A percentile compares a stretch with the other conserved stretches of the same genome.
These are phyloP conservation scores for Aspergillus glaucus DNA, from an alignment of 2,329 filamentous ascomycete species.

Conservation along the genomic window DNA sequence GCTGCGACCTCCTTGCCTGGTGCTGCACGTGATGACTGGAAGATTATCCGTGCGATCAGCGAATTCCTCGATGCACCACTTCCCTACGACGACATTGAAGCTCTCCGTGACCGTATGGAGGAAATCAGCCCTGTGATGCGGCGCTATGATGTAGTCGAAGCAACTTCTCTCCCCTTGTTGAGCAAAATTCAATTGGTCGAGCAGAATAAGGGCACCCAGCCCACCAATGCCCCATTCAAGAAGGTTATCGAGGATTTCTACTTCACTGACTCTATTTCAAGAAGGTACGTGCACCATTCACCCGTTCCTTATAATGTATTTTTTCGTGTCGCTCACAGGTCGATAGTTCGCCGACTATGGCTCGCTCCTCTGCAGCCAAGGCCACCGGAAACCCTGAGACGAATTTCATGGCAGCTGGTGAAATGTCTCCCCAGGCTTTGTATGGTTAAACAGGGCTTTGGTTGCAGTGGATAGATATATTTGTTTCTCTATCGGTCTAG, in stretches of 20 bases:
- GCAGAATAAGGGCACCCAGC: conserved; percentile 81
- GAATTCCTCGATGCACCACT: conserved; percentile 85
- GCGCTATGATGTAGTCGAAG: conserved; percentile 86
- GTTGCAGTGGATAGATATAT: conserved; percentile 14
- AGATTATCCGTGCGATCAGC: conserved; percentile 88
- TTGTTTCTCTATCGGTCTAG: conserved; percentile 28
- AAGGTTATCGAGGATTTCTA: conserved; percentile 94
- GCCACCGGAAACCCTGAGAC: conserved; percentile 70
- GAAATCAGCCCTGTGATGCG: conserved; percentile 88
- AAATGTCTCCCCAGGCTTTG: conserved; percentile 37
- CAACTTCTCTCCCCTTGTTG: conserved; percentile 63
- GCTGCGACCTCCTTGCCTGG: conserved; percentile 83
- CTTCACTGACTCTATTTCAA: conserved; percentile 93
- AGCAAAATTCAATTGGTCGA: conserved; percentile 95
- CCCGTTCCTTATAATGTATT: background rate
- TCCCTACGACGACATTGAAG: conserved; percentile 87
- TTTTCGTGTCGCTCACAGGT: conserved; percentile 9
- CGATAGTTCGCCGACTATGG: conserved; percentile 89
- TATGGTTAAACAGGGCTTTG: conserved; percentile 25
- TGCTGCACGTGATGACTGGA: conserved; percentile 93
- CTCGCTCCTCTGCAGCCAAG: conserved; percentile 91
- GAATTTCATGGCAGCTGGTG: conserved; percentile 70
- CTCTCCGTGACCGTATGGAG: conserved; percentile 84
- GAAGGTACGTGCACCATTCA: conserved; percentile 60
- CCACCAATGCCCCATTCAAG: conserved; percentile 67